These are phyloP conservation scores for Ananas comosus DNA, from an alignment of 176 grass and related monocot species.

Conservation along the genomic window DNA sequence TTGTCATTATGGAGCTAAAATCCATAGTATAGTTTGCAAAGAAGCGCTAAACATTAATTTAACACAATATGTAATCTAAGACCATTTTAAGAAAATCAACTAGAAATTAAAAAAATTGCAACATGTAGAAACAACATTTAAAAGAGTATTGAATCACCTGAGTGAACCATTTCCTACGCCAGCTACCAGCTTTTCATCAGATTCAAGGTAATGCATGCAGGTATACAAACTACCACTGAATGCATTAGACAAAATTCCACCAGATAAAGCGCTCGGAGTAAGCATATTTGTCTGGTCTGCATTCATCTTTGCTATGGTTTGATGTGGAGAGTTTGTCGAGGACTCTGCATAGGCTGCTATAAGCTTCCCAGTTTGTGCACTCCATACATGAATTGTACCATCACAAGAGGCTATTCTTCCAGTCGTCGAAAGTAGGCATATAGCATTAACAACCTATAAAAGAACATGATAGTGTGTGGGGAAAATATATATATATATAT, in stretches of 20 bases:
- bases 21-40: no score
- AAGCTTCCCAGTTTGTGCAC: conserved; percentile 74
- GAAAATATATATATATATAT: neutral
- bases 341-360: conserved; percentile 68
- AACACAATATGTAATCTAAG: neutral
- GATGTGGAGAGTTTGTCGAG: conserved; percentile 41
- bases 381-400: conserved; percentile 97
- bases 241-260: conserved; percentile 80
- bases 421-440: conserved; percentile 58
- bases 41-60: no score
- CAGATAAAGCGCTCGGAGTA: conserved; percentile 61
- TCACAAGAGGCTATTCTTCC: conserved; percentile 88
- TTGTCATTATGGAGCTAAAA: no score
- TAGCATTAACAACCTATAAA: conserved; percentile 74
- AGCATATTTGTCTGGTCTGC: conserved; percentile 81
- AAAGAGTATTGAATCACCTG: conserved; percentile 36
- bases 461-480: neutral
- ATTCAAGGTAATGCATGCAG: conserved; percentile 66
- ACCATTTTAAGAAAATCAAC: conserved; percentile 12
- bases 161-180: conserved; percentile 90
- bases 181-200: conserved; percentile 68
- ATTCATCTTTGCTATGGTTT: conserved; percentile 30
- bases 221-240: conserved; percentile 91
- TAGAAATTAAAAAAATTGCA: conserved; percentile 3
- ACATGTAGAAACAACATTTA: neutral